A percentile compares a stretch with the other conserved stretches of the same genome.
Conservation (phyloP, 2,329 filamentous ascomycete species). For the Gliomastix tumulicola region DNA sequence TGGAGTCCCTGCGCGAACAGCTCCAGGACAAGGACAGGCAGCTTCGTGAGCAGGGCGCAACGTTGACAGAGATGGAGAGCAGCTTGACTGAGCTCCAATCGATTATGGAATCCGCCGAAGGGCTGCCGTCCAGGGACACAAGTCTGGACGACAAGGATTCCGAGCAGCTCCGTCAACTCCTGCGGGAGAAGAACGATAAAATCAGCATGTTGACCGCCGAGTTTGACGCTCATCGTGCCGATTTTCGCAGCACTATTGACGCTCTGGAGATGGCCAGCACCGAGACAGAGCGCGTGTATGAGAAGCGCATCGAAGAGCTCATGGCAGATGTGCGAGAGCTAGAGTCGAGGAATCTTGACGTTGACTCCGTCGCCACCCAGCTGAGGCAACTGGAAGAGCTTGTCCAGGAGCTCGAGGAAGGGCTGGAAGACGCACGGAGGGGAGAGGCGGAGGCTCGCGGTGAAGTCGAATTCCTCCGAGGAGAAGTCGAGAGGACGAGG, state of each 20-base stretch:
- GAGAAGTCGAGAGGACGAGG: constrained; percentile 87
- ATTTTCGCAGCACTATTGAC: constrained; percentile 95
- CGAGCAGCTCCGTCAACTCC: constrained; percentile 67
- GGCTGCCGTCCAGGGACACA: constrained; percentile 29
- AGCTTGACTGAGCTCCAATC: constrained; percentile 71
- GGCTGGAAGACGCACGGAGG: constrained; percentile 85
- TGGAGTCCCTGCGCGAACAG: constrained; percentile 64
- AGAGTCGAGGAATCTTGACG: constrained; percentile 77
- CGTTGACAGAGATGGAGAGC: constrained; percentile 82
- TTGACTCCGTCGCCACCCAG: constrained; percentile 84
- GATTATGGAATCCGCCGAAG: constrained; percentile 56
- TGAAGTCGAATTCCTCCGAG: constrained; percentile 90
- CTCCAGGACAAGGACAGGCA: constrained; percentile 81
- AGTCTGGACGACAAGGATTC: constrained; percentile 63
- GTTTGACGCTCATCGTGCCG: constrained; percentile 89
- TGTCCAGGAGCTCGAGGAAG: constrained; percentile 94
- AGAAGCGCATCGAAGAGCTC: constrained; percentile 82
- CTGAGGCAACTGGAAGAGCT: constrained; percentile 93
- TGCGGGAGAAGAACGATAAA: constrained; percentile 95
- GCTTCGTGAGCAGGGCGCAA: constrained; percentile 78
- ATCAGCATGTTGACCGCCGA: constrained; percentile 89
- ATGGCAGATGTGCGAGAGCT: constrained; percentile 77
- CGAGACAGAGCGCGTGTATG: constrained; percentile 93
- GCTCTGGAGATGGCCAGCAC: constrained; percentile 92
- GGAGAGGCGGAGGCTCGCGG: constrained; percentile 93